Base-by-base conservation (phyloP, 1,139 yeast species). In the Hemisphaericaspora lyxosophila region DNA sequence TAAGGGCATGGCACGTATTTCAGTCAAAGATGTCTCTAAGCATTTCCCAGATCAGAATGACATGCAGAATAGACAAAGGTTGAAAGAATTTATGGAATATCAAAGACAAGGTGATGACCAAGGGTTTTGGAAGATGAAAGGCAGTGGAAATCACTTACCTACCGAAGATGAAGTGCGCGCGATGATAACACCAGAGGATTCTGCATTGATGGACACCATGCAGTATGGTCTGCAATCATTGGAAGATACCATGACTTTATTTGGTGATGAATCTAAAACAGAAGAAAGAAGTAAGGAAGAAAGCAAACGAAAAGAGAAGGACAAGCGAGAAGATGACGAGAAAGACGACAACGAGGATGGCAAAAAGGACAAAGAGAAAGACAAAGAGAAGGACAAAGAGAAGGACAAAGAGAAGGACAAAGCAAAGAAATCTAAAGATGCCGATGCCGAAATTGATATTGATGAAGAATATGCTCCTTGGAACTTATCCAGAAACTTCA, bases 31-130 rank as follows among this genome's bases (percentile, higher is more conserved):
- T 50, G 87, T 94, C 17, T 83, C 95, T 0, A 78, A 78, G 38
- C 97, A 92, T 64, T 94, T 94, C 55, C 98, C 98, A 0, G 97
- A 90, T 51, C 97, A 90, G 59, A 90, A 86, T 55, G 97, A 92
- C 56, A 90, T 92, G 89, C 99, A 94, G 60, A 92, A 89, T 55
- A 76, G 98, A 51, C 97, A 92, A 62, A 73, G 97, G 45, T 73
- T 94, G 44, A 94, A 94, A 59, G 99, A 94, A 62, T 94, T 94
- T 51, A 94, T 94, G 99, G 97, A 90, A 55, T 94, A 87, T 54
- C 97, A 90, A 64, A 74, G 97, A 50, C 81, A 85, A 31, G 98
- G 98, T 11, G 90, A 85, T 20, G 97, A 92, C 56, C 96, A 89
- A 55, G 96, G 97, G 3, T 86, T 70, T 55, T 94, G 99, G 99